A percentile compares a stretch with the other conserved stretches of the same genome.
phyloP scores from a whole-genome alignment of 768 basidiomycete species.

The Calvatia gigantea region DNA sequence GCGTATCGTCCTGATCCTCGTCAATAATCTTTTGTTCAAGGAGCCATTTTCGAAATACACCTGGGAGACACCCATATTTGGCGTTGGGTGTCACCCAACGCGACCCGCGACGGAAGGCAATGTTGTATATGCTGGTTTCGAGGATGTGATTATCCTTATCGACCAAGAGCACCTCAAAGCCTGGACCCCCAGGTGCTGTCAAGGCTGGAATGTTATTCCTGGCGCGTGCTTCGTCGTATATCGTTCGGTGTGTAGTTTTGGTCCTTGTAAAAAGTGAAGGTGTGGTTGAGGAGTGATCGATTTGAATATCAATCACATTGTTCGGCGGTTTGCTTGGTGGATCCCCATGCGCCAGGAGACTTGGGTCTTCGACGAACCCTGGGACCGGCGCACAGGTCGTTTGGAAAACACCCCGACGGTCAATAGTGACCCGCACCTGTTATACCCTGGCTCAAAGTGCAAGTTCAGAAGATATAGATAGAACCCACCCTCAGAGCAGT shows the following conservation, averaged over 20 bases:
- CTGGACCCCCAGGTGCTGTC: constrained; percentile 21
- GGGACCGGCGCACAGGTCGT: constrained; percentile 7
- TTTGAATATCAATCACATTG: constrained; percentile 37
- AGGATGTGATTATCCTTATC: constrained; percentile 47
- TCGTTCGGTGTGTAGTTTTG: constrained; percentile 64
- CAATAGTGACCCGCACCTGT: constrained; percentile 53
- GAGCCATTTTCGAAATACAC: constrained; percentile 67
- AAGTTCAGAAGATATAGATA: constrained; percentile 7
- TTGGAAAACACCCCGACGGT: constrained; percentile 25
- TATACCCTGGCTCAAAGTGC: not conserved
- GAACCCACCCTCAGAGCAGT: constrained; percentile 31
- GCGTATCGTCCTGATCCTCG: constrained; percentile 41
- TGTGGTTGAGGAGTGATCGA: constrained; percentile 55
- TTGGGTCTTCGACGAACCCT: constrained; percentile 38
- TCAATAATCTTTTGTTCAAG: constrained; percentile 53
- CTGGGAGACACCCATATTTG: constrained; percentile 65
- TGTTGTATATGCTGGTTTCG: constrained; percentile 69
- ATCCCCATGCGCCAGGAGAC: constrained; percentile 29
- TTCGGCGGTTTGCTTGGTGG: constrained; percentile 22
- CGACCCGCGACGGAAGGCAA: constrained; percentile 56
- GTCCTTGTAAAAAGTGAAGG: constrained; percentile 58
- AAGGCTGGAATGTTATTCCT: constrained; percentile 44
- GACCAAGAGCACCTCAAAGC: constrained; percentile 63
- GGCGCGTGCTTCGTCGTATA: constrained; percentile 62
- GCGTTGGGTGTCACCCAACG: constrained; percentile 67